Percentiles rank a stretch among this genome's conserved stretches.
Evolutionary conservation across 768 basidiomycete genomes (phyloP).

Genomic region (Lentinula lateritia): DNA sequence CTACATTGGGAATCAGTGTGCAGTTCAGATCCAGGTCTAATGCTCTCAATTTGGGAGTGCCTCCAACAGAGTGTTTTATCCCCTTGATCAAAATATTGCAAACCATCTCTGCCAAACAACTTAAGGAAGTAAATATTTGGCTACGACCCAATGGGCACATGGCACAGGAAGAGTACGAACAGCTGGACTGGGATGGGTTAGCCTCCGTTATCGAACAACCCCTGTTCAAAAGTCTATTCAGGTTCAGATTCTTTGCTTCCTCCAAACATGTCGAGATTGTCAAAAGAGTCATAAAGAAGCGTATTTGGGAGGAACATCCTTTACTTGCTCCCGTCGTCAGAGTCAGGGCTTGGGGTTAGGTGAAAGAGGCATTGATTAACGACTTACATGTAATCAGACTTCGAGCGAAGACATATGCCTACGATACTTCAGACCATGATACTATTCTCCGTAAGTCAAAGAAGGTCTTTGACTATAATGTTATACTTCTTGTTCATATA

Average conservation of each 20-base stretch:
- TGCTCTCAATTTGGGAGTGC: background rate
- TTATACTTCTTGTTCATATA: slow-evolving; percentile 71
- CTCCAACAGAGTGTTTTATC: background rate
- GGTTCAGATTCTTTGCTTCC: background rate
- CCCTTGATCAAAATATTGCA: background rate
- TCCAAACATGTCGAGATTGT: background rate
- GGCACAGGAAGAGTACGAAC: background rate
- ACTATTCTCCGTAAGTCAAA: background rate
- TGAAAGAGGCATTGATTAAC: background rate
- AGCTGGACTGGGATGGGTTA: background rate
- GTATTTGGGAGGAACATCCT: background rate
- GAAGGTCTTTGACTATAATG: too few relatives aligned
- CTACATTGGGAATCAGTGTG: background rate
- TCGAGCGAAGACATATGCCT: too few relatives aligned
- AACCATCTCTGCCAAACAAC: background rate
- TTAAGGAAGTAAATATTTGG: background rate
- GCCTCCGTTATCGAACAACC: background rate
- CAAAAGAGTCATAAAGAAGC: background rate
- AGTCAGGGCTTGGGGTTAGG: background rate
- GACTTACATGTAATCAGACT: too few relatives aligned
- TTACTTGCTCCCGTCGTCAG: background rate
- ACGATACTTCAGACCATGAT: background rate
- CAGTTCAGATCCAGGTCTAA: background rate
- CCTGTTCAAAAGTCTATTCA: background rate
- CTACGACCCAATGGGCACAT: background rate